Percentiles rank a stretch among this genome's conserved stretches.
Conservation (phyloP, 306 rosid species). For the Prunus padus region DNA sequence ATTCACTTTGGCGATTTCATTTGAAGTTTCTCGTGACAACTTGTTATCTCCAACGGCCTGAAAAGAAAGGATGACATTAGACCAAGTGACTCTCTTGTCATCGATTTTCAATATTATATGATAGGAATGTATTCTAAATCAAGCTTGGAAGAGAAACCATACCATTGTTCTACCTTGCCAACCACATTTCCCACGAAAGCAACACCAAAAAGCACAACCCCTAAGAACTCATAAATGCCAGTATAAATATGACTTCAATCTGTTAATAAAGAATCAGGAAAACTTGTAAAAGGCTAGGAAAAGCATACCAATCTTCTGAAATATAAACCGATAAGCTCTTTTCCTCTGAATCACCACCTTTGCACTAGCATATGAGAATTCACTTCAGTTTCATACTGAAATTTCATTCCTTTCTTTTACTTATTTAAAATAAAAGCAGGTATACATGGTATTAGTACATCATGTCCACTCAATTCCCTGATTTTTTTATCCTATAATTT, state of each 20-base stretch:
- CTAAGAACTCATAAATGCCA: conserved; percentile 39
- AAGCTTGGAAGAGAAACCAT: conserved; percentile 24
- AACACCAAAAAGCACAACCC: conserved; percentile 67
- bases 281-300: conserved; percentile 14
- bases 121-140: not conserved
- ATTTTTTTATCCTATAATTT: not conserved
- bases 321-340: conserved; percentile 59
- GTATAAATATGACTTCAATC: conserved; percentile 18
- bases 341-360: conserved; percentile 71
- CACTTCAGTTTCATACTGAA: not conserved
- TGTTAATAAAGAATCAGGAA: conserved; percentile 13
- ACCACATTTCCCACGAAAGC: conserved; percentile 85
- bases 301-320: conserved; percentile 60
- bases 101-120: conserved; percentile 2
- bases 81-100: conserved; percentile 13
- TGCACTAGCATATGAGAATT: conserved; percentile 51
- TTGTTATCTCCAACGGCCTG: conserved; percentile 62
- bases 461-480: conserved; percentile 2
- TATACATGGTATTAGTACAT: not conserved
- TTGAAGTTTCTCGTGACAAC: conserved; percentile 24
- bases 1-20: conserved; percentile 24
- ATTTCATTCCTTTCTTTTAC: not conserved
- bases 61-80: conserved; percentile 25
- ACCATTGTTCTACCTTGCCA: conserved; percentile 83
- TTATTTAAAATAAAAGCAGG: not conserved